These are phyloP conservation scores for Chlorella sp. DNA, from an alignment of 139 green algal species.

Conservation along the genomic window DNA sequence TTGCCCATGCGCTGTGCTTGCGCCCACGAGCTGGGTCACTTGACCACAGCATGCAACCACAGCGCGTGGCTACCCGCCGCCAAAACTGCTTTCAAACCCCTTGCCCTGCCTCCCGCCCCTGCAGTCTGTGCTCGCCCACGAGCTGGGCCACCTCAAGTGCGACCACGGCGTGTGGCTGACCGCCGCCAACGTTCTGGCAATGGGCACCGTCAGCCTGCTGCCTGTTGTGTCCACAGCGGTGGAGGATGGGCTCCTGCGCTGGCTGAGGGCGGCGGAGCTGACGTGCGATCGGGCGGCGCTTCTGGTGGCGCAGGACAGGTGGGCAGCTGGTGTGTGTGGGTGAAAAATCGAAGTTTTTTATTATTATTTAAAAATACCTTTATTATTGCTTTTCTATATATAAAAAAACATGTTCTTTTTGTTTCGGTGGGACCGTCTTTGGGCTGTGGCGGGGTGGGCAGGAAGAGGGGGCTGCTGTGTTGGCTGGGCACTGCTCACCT, in stretches of 20 bases:
- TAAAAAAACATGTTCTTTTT: too few species aligned
- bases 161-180: slow-evolving; percentile 97
- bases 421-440: too few species aligned
- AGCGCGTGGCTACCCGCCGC: too few species aligned
- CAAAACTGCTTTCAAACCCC: background rate
- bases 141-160: slow-evolving; percentile 85
- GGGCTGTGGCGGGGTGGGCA: too few species aligned
- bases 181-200: slow-evolving; percentile 89
- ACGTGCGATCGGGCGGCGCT: slow-evolving; percentile 96
- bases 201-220: slow-evolving; percentile 77
- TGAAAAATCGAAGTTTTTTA: background rate
- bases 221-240: slow-evolving; percentile 66
- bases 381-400: too few species aligned
- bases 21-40: too few species aligned
- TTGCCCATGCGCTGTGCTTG: too few species aligned
- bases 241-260: slow-evolving; percentile 83
- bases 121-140: slow-evolving; percentile 81
- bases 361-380: background rate
- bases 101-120: background rate
- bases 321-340: background rate
- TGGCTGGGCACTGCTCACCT: too few species aligned
- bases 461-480: too few species aligned
- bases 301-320: slow-evolving; percentile 79
- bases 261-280: slow-evolving; percentile 92
- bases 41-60: too few species aligned